A percentile compares a stretch with the other conserved stretches of the same genome.
Evolutionary conservation across 306 rosid genomes (phyloP).

Genomic region (Fagus sylvatica): DNA sequence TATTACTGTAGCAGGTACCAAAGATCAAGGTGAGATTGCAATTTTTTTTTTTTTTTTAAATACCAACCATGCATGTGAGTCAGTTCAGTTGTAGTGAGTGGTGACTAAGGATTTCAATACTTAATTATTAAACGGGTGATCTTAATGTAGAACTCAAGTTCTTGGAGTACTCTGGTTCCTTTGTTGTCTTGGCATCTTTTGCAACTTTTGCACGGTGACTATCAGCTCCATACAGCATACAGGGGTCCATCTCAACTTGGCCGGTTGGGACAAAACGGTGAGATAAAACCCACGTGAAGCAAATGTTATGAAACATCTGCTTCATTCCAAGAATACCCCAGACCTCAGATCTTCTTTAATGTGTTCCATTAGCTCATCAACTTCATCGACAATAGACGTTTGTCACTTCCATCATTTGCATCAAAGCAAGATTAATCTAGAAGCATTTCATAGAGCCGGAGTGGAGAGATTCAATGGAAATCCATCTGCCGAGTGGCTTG

Average conservation of each 20-base stretch:
- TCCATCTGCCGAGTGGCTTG: conserved; percentile 99
- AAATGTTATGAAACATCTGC: conserved; percentile 81
- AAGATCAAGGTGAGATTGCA: background rate
- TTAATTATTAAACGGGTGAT: conserved; percentile 16
- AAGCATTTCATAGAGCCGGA: conserved; percentile 78
- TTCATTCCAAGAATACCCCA: conserved; percentile 93
- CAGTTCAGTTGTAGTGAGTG: background rate
- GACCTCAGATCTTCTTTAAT: conserved; percentile 72
- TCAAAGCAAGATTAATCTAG: conserved; percentile 76
- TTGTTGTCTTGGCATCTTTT: conserved; percentile 85
- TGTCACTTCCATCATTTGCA: conserved; percentile 47
- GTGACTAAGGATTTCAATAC: background rate
- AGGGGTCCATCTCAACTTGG: conserved; percentile 76
- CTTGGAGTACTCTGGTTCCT: conserved; percentile 78
- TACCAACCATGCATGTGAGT: background rate
- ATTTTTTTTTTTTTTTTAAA: background rate
- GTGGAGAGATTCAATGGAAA: conserved; percentile 70
- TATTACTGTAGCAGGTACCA: background rate
- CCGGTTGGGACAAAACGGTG: conserved; percentile 91
- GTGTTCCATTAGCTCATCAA: conserved; percentile 94
- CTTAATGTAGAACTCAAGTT: conserved; percentile 86
- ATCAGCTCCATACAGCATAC: conserved; percentile 48
- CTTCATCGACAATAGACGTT: conserved; percentile 75
- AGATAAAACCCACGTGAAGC: conserved; percentile 96
- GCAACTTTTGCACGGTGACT: conserved; percentile 86